Conservation (phyloP, 2,329 filamentous ascomycete genomes). For the Geoglossum cookeanum region DNA sequence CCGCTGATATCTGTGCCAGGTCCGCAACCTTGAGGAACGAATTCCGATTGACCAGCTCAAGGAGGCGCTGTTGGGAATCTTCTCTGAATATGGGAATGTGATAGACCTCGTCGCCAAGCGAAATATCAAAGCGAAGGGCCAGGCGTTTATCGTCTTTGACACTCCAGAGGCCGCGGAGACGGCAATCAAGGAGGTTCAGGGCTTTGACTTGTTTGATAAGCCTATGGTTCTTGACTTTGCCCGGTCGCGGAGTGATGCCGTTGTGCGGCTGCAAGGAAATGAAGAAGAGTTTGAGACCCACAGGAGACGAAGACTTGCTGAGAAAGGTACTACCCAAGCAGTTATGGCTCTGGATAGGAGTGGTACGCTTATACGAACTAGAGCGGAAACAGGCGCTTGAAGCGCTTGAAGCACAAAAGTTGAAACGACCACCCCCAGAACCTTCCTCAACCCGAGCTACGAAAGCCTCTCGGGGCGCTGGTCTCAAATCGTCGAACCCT, state of each 20-base stretch:
- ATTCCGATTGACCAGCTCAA: slow-evolving; percentile 65
- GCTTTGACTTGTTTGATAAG: slow-evolving; percentile 85
- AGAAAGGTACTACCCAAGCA: slow-evolving; percentile 50
- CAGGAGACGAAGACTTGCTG: slow-evolving; percentile 64
- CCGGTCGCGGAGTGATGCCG: slow-evolving; percentile 70
- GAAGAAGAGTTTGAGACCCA: slow-evolving; percentile 73
- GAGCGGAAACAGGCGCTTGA: slow-evolving; percentile 68
- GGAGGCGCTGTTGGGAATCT: slow-evolving; percentile 54
- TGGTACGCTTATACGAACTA: slow-evolving; percentile 14
- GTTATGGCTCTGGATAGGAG: not conserved
- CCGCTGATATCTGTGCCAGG: slow-evolving; percentile 17
- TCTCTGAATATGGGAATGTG: slow-evolving; percentile 73
- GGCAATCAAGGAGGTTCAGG: slow-evolving; percentile 77
- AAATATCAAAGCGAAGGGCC: slow-evolving; percentile 81
- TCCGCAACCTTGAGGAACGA: slow-evolving; percentile 79
- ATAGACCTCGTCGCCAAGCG: slow-evolving; percentile 75
- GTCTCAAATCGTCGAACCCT: slow-evolving; percentile 57
- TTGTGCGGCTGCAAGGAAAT: slow-evolving; percentile 52
- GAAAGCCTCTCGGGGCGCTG: slow-evolving; percentile 51
- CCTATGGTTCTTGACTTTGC: slow-evolving; percentile 73
- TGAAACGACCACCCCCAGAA: slow-evolving; percentile 40
- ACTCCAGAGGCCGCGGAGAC: slow-evolving; percentile 55
- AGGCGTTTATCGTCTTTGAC: slow-evolving; percentile 89
- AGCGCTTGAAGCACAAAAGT: slow-evolving; percentile 55
- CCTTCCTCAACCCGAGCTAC: slow-evolving; percentile 35